These are phyloP conservation scores for Carex myosuroides DNA, from an alignment of 176 grass and related monocot species.

Conservation along the genomic window DNA sequence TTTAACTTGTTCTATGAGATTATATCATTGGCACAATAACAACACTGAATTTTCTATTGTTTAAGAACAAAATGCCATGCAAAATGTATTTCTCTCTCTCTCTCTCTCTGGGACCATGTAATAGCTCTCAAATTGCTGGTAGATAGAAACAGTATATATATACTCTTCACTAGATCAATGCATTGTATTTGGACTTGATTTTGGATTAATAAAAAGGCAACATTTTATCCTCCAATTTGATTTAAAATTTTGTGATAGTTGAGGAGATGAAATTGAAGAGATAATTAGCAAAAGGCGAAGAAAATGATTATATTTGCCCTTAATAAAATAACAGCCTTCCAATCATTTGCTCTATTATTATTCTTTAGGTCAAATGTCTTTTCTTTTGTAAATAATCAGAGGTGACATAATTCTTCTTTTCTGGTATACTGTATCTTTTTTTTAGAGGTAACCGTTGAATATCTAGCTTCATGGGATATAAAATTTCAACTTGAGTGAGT, in stretches of 20 bases:
- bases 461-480: not conserved
- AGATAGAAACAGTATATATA: constrained; percentile 10
- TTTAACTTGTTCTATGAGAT: not conserved
- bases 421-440: not conserved
- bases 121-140: constrained; percentile 7
- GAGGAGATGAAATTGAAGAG: not conserved
- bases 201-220: not conserved
- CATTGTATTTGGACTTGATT: not conserved
- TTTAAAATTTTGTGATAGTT: not conserved
- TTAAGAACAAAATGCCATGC: not conserved
- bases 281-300: too few relatives aligned
- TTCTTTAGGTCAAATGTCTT: not conserved
- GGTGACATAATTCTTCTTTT: not conserved
- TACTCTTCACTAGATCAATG: not conserved
- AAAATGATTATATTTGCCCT: not conserved
- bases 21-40: not conserved
- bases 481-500: too few relatives aligned
- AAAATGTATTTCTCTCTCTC: not conserved
- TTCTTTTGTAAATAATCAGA: not conserved
- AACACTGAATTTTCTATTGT: not conserved
- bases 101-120: not conserved
- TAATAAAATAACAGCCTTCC: not conserved
- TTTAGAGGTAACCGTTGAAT: not conserved
- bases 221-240: not conserved
- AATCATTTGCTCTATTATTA: constrained; percentile 4